Base-by-base conservation (phyloP, 2,329 filamentous ascomycete species). In the Hortaea sp. region DNA sequence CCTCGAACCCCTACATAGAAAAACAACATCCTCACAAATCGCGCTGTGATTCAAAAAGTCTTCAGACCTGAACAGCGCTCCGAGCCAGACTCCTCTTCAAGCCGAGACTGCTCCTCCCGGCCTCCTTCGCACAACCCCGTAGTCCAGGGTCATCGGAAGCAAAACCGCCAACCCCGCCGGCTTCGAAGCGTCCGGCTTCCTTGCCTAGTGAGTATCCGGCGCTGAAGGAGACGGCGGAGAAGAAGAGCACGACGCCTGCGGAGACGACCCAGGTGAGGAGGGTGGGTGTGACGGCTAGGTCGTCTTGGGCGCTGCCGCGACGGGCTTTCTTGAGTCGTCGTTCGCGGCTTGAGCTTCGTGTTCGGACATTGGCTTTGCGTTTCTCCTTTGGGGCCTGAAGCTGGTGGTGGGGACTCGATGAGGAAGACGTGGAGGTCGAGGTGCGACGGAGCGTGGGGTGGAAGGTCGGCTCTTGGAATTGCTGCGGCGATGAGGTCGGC, bases 261-360 rank as follows among this genome's bases (percentile, higher is more conserved):
- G 77, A 79, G 41, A 82, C 74, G 4, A 82, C 75, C 79, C 79
- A 83, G 0, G 79, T 81, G 53, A 82, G 73, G 6, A 82, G 65
- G 0, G 79, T 82, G 0, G 79, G 79, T 30, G 70, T 76, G 47
- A 78, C 69, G 39, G 50, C 44, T 12, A 42, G n/a, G 9, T 42
- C 29, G 39, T 59, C 63, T 57, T 54, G 7, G 32, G 9, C 32
- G 7, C n/a, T n/a, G 2, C 38, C 32, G 43, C 63, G 61, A 12
- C 67, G 65, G 5, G 62, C 62, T 48, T 72, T 74, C 59, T 73
- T 74, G 28, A 62, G 47, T 1, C 58, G 59, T n/a, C 67, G 67
- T 47, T 71, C 69, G 52, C 68, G 69, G 53, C 66, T 68, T 41
- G 62, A 62, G 49, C 65, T 71, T 29, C 66, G 65, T 37, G 57